These are phyloP conservation scores for Celoporthe dispersa DNA, from an alignment of 2,329 filamentous ascomycete genomes.

Conservation along the genomic window DNA sequence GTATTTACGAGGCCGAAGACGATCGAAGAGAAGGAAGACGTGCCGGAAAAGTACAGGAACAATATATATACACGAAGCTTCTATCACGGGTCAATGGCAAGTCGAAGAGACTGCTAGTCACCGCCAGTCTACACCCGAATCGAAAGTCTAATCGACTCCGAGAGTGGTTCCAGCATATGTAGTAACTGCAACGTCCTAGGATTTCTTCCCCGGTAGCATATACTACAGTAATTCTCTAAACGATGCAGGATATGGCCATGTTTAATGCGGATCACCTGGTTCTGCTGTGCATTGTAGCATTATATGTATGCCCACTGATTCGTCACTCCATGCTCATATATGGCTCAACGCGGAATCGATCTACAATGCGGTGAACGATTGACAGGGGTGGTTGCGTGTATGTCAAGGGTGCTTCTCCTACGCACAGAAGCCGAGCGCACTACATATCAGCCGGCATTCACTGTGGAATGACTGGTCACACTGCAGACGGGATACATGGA, in stretches of 20 bases:
- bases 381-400: not conserved
- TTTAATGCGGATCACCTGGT: not conserved
- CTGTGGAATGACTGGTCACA: not conserved
- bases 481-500: not conserved
- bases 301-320: not conserved
- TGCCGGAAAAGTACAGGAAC: not conserved
- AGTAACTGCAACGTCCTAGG: not conserved
- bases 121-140: not conserved
- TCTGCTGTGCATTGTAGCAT: not conserved
- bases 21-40: not conserved
- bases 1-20: constrained; percentile 4
- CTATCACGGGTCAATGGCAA: not conserved
- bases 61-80: not conserved
- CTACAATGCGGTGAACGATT: not conserved
- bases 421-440: not conserved
- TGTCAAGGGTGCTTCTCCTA: not conserved
- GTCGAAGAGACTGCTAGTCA: not conserved
- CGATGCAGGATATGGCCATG: not conserved
- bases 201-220: not conserved
- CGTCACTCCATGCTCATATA: not conserved
- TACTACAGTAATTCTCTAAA: not conserved
- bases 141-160: not conserved
- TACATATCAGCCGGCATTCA: not conserved
- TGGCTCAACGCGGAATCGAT: not conserved
- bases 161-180: not conserved